These are phyloP conservation scores for Epichloe gansuensis DNA, from an alignment of 2,329 filamentous ascomycete genomes.

Conservation along the genomic window DNA sequence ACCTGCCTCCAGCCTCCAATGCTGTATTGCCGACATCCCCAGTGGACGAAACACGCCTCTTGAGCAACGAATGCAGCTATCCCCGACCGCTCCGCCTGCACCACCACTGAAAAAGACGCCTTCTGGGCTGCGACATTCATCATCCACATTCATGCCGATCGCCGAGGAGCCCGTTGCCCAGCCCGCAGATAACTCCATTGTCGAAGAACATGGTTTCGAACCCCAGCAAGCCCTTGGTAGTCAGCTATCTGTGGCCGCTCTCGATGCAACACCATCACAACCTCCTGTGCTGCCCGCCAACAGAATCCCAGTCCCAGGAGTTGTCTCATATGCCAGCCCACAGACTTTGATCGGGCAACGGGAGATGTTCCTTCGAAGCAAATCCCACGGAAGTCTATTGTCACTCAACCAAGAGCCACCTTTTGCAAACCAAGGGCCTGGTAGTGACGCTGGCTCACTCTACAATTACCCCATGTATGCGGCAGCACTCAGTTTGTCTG, in stretches of 20 bases:
- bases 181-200: conserved; percentile 8
- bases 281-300: neutral
- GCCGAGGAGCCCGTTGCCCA: conserved; percentile 26
- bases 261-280: conserved; percentile 9
- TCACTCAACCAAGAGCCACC: conserved; percentile 16
- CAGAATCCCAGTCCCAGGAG: conserved; percentile 26
- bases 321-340: conserved; percentile 38
- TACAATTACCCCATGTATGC: conserved; percentile 23
- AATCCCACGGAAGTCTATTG: conserved; percentile 31
- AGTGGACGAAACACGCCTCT: neutral
- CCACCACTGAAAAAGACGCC: conserved; percentile 14
- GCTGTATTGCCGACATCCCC: neutral
- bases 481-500: conserved; percentile 20
- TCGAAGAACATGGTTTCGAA: conserved; percentile 4
- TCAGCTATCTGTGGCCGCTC: conserved; percentile 11
- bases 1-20: conserved; percentile 11
- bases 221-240: conserved; percentile 5
- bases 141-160: conserved; percentile 26
- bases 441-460: conserved; percentile 31
- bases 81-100: neutral
- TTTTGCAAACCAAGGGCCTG: conserved; percentile 13
- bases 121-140: conserved; percentile 8
- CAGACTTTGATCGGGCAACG: conserved; percentile 45
- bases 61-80: conserved; percentile 1
- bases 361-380: conserved; percentile 41